phyloP scores from a whole-genome alignment of 352 stramenopile species.

The Phytopythium chamaehyphon region DNA sequence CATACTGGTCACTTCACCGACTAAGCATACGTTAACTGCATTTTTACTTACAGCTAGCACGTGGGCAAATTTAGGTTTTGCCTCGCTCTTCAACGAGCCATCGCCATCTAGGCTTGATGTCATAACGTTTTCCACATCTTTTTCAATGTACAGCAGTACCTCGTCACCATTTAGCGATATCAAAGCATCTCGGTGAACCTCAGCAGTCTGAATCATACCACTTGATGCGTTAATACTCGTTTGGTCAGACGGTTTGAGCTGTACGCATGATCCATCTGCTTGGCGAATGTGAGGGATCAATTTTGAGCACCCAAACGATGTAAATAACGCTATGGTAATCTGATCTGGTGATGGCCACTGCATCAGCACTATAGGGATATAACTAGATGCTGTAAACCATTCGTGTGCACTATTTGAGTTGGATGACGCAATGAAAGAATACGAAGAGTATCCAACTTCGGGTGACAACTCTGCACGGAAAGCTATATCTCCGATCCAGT shows the following conservation, averaged over 20 bases:
- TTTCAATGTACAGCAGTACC: no score
- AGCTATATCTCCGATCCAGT: constrained; percentile 49
- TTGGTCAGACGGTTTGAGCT: no score
- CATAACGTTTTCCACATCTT: no score
- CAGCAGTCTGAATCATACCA: no score
- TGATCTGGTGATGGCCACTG: constrained; percentile 11
- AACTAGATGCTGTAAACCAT: neutral
- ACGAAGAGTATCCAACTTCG: constrained; percentile 22
- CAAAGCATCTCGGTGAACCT: no score
- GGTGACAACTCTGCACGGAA: constrained; percentile 16
- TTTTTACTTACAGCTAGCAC: constrained; percentile 26
- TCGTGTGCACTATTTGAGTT: neutral
- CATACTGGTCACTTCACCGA: no score
- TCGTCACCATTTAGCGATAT: no score
- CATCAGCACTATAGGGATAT: constrained; percentile 16
- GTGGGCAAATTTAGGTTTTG: constrained; percentile 13
- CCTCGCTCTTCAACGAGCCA: no score
- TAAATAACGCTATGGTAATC: constrained; percentile 5
- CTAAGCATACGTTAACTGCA: constrained; percentile 34
- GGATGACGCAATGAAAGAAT: constrained; percentile 25
- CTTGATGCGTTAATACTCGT: no score
- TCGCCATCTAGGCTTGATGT: no score
- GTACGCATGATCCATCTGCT: neutral
- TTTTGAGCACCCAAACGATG: neutral
- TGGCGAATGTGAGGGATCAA: neutral